Evolutionary conservation across 805 yeast species (phyloP).

Genomic region (Pichia deserticola): DNA sequence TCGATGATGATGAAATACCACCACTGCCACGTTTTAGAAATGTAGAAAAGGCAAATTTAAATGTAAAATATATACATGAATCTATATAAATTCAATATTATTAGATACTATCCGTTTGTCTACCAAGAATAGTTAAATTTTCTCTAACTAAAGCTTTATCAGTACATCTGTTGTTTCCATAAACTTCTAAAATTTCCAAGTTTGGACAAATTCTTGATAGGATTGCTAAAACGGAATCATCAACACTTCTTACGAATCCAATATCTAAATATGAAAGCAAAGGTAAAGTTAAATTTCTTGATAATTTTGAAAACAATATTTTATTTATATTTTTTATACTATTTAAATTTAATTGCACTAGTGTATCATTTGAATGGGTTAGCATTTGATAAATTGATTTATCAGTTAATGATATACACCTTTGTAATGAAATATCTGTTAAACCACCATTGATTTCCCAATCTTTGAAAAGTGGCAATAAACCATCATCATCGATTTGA

Average conservation of each 20-base stretch:
- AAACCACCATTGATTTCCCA: slow-evolving; percentile 56
- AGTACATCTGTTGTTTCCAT: slow-evolving; percentile 69
- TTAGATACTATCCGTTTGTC: slow-evolving; percentile 58
- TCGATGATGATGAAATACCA: slow-evolving; percentile 15
- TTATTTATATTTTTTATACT: slow-evolving; percentile 55
- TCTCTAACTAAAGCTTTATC: slow-evolving; percentile 42
- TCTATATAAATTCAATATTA: slow-evolving; percentile 7
- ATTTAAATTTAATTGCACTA: slow-evolving; percentile 67
- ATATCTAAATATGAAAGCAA: slow-evolving; percentile 61
- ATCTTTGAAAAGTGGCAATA: slow-evolving; percentile 48
- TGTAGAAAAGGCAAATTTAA: slow-evolving; percentile 53
- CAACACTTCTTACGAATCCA: slow-evolving; percentile 74
- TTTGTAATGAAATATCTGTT: slow-evolving; percentile 48
- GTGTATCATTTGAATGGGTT: slow-evolving; percentile 53
- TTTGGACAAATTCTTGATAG: slow-evolving; percentile 54
- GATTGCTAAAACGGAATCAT: slow-evolving; percentile 56
- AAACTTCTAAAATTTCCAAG: slow-evolving; percentile 65
- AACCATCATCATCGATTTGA: slow-evolving; percentile 62
- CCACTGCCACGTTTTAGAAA: slow-evolving; percentile 52
- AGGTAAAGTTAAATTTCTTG: slow-evolving; percentile 41
- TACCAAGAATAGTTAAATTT: slow-evolving; percentile 60
- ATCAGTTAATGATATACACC: slow-evolving; percentile 64
- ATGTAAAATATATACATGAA: slow-evolving; percentile 34
- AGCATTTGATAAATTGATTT: slow-evolving; percentile 52
- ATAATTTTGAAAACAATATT: slow-evolving; percentile 39